A percentile compares a stretch with the other conserved stretches of the same genome.
Evolutionary conservation across 2,329 filamentous ascomycete genomes (phyloP).

Genomic region (Drechmeria coniospora): DNA sequence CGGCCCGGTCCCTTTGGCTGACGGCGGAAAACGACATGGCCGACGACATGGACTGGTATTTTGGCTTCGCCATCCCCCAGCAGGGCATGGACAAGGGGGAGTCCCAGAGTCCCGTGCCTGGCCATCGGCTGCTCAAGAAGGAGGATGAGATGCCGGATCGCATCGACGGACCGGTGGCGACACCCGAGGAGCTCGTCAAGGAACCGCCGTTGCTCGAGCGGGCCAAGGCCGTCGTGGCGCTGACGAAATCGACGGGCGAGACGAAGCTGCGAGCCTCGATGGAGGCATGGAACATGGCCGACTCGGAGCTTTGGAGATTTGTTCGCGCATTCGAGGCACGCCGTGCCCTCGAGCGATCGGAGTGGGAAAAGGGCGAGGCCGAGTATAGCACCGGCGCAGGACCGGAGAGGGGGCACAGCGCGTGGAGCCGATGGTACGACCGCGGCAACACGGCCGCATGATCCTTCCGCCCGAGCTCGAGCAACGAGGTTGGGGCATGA

Average conservation of each 20-base stretch:
- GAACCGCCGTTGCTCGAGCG: slow-evolving; percentile 38
- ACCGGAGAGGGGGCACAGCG: slow-evolving; percentile 25
- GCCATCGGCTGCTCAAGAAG: slow-evolving; percentile 8
- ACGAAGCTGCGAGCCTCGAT: slow-evolving; percentile 34
- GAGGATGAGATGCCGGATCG: slow-evolving; percentile 14
- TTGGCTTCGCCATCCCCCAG: slow-evolving; percentile 68
- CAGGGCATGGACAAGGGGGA: slow-evolving; percentile 27
- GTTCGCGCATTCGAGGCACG: slow-evolving; percentile 51
- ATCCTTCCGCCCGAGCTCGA: neutral
- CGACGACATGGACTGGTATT: slow-evolving; percentile 71
- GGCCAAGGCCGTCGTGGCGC: slow-evolving; percentile 33
- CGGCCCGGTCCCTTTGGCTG: slow-evolving; percentile 61
- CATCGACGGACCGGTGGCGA: slow-evolving; percentile 32
- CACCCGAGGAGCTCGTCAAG: slow-evolving; percentile 33
- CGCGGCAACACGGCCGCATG: slow-evolving; percentile 4
- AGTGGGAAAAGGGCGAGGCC: slow-evolving; percentile 57
- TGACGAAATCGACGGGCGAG: slow-evolving; percentile 28
- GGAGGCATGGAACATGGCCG: slow-evolving; percentile 55
- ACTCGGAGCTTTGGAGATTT: slow-evolving; percentile 67
- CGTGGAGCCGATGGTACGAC: slow-evolving; percentile 22
- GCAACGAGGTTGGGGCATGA: too few species aligned
- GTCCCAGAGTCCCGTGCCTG: slow-evolving; percentile 10
- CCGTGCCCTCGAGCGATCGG: slow-evolving; percentile 42
- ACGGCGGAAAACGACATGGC: slow-evolving; percentile 51
- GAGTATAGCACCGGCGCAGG: slow-evolving; percentile 49